Conservation (phyloP, 768 basidiomycete genomes). For the Pulveroboletus ravenelii region DNA sequence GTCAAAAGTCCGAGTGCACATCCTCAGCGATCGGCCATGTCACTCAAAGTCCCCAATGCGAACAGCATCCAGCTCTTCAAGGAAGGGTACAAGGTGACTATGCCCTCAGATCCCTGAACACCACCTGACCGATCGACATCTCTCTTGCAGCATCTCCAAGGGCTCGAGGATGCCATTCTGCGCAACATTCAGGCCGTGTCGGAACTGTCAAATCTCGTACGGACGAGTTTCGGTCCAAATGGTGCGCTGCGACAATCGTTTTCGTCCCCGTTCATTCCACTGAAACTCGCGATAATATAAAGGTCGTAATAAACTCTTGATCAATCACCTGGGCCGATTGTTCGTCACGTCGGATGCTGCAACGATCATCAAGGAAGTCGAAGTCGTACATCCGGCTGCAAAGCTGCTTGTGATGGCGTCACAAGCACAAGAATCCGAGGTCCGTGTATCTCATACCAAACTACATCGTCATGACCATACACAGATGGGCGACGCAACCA, state of each 20-base stretch:
- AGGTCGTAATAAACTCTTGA: constrained; percentile 96
- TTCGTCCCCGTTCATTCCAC: background rate
- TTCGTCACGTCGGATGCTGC: constrained; percentile 99
- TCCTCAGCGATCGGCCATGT: constrained; percentile 48
- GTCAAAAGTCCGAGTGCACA: no score
- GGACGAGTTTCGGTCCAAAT: constrained; percentile 95
- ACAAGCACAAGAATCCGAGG: constrained; percentile 94
- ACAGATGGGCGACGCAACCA: constrained; percentile 97
- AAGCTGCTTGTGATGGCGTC: constrained; percentile 99
- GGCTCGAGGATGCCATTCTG: constrained; percentile 95
- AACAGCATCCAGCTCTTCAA: constrained; percentile 92
- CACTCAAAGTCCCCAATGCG: constrained; percentile 89
- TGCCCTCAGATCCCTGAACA: constrained; percentile 2
- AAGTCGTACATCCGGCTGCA: constrained; percentile 97
- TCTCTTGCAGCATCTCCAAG: constrained; percentile 60
- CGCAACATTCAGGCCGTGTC: constrained; percentile 95
- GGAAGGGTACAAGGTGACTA: constrained; percentile 84
- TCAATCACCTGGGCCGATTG: constrained; percentile 92
- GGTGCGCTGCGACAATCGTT: constrained; percentile 46
- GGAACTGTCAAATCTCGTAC: constrained; percentile 90
- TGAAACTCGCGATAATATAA: constrained; percentile 6
- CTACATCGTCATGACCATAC: background rate
- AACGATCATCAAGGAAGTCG: constrained; percentile 96
- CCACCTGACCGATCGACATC: constrained; percentile 5
- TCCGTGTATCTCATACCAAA: constrained; percentile 26